A percentile compares a stretch with the other conserved stretches of the same genome.
These are phyloP conservation scores for Colletotrichum sp. DNA, from an alignment of 2,329 filamentous ascomycete species.

Conservation along the genomic window DNA sequence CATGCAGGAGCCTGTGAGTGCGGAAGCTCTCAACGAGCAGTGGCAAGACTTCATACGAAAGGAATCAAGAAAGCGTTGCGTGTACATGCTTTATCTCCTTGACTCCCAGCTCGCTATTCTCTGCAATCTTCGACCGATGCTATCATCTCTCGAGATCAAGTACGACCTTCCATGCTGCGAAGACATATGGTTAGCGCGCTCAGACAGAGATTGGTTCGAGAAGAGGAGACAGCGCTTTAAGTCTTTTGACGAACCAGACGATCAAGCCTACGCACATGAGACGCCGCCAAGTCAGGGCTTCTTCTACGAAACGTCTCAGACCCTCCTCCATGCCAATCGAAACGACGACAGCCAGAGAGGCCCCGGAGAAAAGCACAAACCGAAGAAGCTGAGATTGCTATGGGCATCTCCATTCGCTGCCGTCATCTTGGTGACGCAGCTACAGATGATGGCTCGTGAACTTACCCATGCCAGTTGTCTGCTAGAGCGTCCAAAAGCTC, in stretches of 20 bases:
- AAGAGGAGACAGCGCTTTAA: background rate
- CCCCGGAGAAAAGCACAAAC: background rate
- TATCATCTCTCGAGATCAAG: conserved; percentile 10
- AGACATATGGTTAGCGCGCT: conserved; percentile 4
- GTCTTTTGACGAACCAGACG: conserved; percentile 5
- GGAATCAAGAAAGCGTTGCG: background rate
- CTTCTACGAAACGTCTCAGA: conserved; percentile 3
- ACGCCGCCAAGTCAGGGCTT: background rate
- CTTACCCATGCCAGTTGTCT: conserved; percentile 6
- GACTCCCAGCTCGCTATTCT: conserved; percentile 3
- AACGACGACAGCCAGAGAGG: background rate
- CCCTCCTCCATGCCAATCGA: background rate
- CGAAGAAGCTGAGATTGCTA: background rate
- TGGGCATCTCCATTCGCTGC: conserved; percentile 5
- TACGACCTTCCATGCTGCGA: conserved; percentile 8
- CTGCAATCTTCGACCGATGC: conserved; percentile 5
- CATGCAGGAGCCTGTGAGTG: background rate
- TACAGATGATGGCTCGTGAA: conserved; percentile 8
- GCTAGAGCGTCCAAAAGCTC: background rate
- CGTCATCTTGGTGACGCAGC: conserved; percentile 4
- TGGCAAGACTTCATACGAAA: background rate
- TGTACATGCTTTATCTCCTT: conserved; percentile 10
- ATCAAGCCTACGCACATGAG: background rate
- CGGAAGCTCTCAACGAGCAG: background rate
- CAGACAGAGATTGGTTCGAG: background rate